Base-by-base conservation (phyloP, 257 asterid genomes). In the Leonotis leonurus region DNA sequence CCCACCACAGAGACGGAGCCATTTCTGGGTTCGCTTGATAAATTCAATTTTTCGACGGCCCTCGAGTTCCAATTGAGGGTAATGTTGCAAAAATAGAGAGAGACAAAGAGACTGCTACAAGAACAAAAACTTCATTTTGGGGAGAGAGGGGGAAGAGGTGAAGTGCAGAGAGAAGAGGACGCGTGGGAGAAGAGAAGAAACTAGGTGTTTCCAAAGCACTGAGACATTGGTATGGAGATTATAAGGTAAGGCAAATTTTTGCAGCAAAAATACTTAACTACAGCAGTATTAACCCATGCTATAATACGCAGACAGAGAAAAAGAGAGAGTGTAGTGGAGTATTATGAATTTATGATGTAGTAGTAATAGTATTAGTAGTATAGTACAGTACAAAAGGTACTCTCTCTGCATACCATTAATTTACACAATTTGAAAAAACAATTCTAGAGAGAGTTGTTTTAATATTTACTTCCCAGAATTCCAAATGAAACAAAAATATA, bases 1-100 rank as follows among this genome's bases (percentile, higher is more conserved):
- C 86, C 95, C 97, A 90, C 97, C 95, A 90, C 45, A 81, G 68
- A 1, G 80, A 77, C 26, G 85, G 93, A 39, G 89, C 83, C 95
- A 89, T 89, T 69, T 37, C 20, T 11, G 10, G n/a, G 14, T 0
- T 49, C 8, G 37, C 21, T 51, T 6, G 37, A 32, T n/a, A 32
- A 29, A 50, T 50, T 40, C 64, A 3, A 37, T 36, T 18, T 49
- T 68, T 22, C n/a, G 10, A 36, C 2, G 29, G 5, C 35, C 56
- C 58, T 55, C 45, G n/a, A 24, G 62, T 51, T 63, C 54, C 29
- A 51, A 27, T 45, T 22, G 1, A 14, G 39, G 9, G 20, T 9
- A 62, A 40, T 50, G 69, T 13, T 7, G 50, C 43, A 60, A 63
- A 54, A 33, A 21, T 21, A 21, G 68, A 12, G 64, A 65, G 25